Evolutionary conservation across 306 rosid species (phyloP).

Genomic region (Glycine tomentella): DNA sequence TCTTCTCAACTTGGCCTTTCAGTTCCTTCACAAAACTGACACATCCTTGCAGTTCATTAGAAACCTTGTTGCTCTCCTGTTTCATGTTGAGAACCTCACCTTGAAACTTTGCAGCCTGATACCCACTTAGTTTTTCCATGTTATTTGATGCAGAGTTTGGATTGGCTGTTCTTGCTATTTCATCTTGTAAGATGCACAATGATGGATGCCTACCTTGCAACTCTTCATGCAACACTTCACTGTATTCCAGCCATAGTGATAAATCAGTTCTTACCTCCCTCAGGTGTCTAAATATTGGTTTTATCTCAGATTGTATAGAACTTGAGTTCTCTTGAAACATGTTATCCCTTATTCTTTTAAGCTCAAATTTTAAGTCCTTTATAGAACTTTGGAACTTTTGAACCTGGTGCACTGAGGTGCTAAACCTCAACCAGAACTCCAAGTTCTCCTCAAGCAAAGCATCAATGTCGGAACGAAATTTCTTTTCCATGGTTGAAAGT

Average conservation of each 20-base stretch:
- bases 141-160: constrained; percentile 39
- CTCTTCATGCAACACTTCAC: constrained; percentile 71
- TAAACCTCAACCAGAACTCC: constrained; percentile 91
- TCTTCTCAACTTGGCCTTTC: constrained; percentile 63
- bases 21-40: constrained; percentile 61
- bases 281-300: constrained; percentile 74
- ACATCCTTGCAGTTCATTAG: constrained; percentile 67
- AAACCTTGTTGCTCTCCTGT: constrained; percentile 76
- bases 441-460: constrained; percentile 74
- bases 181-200: constrained; percentile 69
- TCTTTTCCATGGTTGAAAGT: constrained; percentile 64
- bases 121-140: constrained; percentile 55
- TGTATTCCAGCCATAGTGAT: constrained; percentile 81
- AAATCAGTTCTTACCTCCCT: constrained; percentile 85
- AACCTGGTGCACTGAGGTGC: constrained; percentile 87
- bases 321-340: constrained; percentile 50
- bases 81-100: constrained; percentile 92
- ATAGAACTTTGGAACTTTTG: constrained; percentile 75
- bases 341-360: constrained; percentile 50
- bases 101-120: constrained; percentile 91
- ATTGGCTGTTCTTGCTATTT: constrained; percentile 64
- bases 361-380: constrained; percentile 70
- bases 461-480: constrained; percentile 70
- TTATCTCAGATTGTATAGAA: constrained; percentile 58
- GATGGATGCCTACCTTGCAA: constrained; percentile 66